phyloP scores from a whole-genome alignment of 2,329 filamentous ascomycete genomes.

The Endoconidiophora laricicola region DNA sequence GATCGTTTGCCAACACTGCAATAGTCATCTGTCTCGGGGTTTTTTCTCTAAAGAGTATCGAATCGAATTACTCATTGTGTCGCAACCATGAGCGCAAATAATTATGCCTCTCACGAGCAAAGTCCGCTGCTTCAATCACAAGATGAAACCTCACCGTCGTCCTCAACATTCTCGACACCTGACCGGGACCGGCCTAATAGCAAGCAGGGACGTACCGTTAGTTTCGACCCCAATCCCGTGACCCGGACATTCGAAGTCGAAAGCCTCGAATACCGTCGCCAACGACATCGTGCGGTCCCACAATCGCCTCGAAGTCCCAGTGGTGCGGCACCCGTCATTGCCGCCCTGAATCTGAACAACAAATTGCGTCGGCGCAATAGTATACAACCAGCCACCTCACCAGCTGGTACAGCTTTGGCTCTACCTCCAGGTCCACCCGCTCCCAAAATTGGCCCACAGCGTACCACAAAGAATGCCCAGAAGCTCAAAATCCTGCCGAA shows the following conservation, averaged over 20 bases:
- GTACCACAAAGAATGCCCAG: conserved; percentile 88
- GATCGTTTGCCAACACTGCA: too few relatives aligned
- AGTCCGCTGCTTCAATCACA: conserved; percentile 9
- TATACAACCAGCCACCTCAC: conserved; percentile 33
- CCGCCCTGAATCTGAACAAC: conserved; percentile 53
- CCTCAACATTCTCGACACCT: conserved; percentile 3
- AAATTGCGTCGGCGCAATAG: conserved; percentile 78
- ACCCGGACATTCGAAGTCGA: conserved; percentile 43
- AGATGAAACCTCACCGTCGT: conserved; percentile 1
- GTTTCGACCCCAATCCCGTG: conserved; percentile 56
- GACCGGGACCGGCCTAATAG: conserved; percentile 21
- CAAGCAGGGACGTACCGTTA: conserved; percentile 47
- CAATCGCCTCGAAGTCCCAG: conserved; percentile 20
- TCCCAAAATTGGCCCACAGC: conserved; percentile 77
- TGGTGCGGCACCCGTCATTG: conserved; percentile 43
- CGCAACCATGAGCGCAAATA: conserved; percentile 6
- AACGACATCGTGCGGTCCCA: conserved; percentile 20
- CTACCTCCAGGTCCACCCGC: conserved; percentile 18
- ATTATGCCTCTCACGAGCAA: conserved; percentile 7
- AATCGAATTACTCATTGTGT: background rate
- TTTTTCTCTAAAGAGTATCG: too few relatives aligned
- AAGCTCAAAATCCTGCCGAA: conserved; percentile 95
- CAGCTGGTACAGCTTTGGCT: conserved; percentile 23
- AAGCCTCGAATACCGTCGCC: conserved; percentile 20
- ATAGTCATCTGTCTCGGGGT: too few relatives aligned